A percentile compares a stretch with the other conserved stretches of the same genome.
Conservation (phyloP, 176 grass and related monocot genomes). For the Musa troglodytarum region DNA sequence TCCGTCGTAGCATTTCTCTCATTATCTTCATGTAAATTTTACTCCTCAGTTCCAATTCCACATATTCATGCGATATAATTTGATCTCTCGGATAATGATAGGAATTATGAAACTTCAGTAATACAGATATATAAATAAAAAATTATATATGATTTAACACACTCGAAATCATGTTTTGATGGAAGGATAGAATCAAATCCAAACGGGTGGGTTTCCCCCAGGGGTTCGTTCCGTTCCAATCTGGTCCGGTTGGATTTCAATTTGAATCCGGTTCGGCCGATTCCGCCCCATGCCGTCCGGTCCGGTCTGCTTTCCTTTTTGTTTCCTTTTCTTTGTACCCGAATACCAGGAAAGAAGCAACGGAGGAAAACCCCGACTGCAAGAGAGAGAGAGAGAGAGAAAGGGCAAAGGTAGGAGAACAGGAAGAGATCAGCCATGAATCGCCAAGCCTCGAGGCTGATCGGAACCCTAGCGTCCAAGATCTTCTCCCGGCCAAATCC, state of each 20-base stretch:
- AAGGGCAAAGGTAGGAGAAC: neutral
- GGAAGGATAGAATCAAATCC: too few species aligned
- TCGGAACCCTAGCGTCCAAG: constrained; percentile 52
- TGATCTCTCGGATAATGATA: too few species aligned
- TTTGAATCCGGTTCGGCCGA: too few species aligned
- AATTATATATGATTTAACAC: neutral
- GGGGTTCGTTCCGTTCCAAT: too few species aligned
- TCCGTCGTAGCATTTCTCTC: too few species aligned
- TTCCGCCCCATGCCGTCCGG: too few species aligned
- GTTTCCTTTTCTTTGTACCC: neutral
- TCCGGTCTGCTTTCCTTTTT: neutral
- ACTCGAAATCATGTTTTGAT: too few species aligned
- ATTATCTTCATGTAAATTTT: too few species aligned
- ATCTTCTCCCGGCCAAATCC: constrained; percentile 14
- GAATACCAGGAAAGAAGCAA: neutral
- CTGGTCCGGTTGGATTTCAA: too few species aligned
- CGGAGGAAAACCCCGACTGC: neutral
- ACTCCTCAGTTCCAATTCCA: too few species aligned
- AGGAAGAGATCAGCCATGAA: constrained; percentile 24
- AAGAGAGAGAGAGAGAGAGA: neutral
- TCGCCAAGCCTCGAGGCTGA: constrained; percentile 62
- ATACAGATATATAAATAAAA: neutral
- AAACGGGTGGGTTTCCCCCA: too few species aligned
- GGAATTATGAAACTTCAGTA: neutral
- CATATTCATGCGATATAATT: too few species aligned